These are phyloP conservation scores for Kwoniella sp. DNA, from an alignment of 768 basidiomycete genomes.

Conservation along the genomic window DNA sequence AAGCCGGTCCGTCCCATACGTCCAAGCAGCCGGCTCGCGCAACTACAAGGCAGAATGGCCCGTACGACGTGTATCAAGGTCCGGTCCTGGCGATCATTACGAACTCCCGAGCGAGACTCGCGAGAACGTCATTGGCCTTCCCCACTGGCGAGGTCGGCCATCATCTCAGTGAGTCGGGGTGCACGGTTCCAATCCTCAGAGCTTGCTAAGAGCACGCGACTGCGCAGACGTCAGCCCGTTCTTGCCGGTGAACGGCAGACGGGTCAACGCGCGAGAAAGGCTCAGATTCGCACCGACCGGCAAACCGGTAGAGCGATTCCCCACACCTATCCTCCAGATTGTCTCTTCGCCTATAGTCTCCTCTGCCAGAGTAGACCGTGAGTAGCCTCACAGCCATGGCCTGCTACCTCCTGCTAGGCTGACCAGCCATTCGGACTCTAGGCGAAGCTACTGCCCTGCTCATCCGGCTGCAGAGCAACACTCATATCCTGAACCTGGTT, in stretches of 20 bases:
- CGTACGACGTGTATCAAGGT: conserved; percentile 18
- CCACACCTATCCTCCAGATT: conserved; percentile 31
- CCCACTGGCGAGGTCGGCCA: conserved; percentile 22
- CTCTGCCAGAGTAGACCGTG: conserved; percentile 19
- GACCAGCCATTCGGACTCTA: not conserved
- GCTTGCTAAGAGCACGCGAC: not conserved
- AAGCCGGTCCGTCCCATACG: conserved; percentile 11
- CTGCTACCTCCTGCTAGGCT: not conserved
- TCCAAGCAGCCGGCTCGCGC: conserved; percentile 5
- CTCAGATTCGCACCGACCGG: conserved; percentile 17
- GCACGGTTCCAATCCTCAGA: not conserved
- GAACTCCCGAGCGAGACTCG: conserved; percentile 16
- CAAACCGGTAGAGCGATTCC: conserved; percentile 21
- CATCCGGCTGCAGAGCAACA: conserved; percentile 27
- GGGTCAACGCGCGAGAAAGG: conserved; percentile 1
- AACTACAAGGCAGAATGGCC: not conserved
- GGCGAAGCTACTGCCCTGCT: conserved; percentile 22
- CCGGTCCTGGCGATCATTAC: conserved; percentile 8
- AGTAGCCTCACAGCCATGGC: not conserved
- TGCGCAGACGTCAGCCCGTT: conserved; percentile 22
- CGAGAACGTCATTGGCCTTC: conserved; percentile 10
- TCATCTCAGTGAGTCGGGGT: conserved; percentile 25
- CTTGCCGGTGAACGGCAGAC: conserved; percentile 3
- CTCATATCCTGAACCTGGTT: conserved; percentile 21
- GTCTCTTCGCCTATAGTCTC: conserved; percentile 24